Evolutionary conservation across 495 filamentous ascomycete genomes (phyloP).

Genomic region (Aspergillus ostianus): DNA sequence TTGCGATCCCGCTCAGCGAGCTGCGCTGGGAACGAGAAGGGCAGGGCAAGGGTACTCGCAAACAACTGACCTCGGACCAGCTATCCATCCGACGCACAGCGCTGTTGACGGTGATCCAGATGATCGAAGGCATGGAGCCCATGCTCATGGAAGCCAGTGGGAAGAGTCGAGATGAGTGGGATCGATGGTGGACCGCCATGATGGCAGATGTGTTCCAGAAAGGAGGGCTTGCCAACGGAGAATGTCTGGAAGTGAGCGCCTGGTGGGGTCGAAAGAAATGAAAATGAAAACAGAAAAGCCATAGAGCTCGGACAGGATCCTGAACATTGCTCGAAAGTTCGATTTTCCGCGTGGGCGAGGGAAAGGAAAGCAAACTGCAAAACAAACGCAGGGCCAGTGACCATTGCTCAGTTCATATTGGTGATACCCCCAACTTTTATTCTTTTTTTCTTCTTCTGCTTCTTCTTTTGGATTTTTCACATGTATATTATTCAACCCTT

Average conservation of each 20-base stretch:
- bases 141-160: constrained; percentile 76
- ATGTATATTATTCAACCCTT: constrained; percentile 25
- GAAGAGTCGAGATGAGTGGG: constrained; percentile 90
- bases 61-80: constrained; percentile 67
- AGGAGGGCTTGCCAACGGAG: constrained; percentile 74
- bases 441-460: constrained; percentile 17
- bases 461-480: constrained; percentile 21
- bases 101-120: constrained; percentile 75
- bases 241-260: constrained; percentile 91
- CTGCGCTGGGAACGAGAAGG: constrained; percentile 82
- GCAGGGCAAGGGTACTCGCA: constrained; percentile 33
- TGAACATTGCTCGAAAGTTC: constrained; percentile 14
- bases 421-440: constrained; percentile 41
- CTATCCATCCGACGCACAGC: constrained; percentile 74
- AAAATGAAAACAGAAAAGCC: constrained; percentile 7
- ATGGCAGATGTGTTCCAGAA: constrained; percentile 78
- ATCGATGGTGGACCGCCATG: constrained; percentile 84
- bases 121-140: constrained; percentile 86
- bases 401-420: constrained; percentile 45
- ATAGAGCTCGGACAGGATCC: constrained; percentile 13
- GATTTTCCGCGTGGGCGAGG: constrained; percentile 19
- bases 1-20: constrained; percentile 84
- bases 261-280: constrained; percentile 82
- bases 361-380: constrained; percentile 19
- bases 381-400: constrained; percentile 21